A percentile compares a stretch with the other conserved stretches of the same genome.
Conservation (phyloP, 805 yeast genomes). For the Spathaspora hagerdaliae region DNA sequence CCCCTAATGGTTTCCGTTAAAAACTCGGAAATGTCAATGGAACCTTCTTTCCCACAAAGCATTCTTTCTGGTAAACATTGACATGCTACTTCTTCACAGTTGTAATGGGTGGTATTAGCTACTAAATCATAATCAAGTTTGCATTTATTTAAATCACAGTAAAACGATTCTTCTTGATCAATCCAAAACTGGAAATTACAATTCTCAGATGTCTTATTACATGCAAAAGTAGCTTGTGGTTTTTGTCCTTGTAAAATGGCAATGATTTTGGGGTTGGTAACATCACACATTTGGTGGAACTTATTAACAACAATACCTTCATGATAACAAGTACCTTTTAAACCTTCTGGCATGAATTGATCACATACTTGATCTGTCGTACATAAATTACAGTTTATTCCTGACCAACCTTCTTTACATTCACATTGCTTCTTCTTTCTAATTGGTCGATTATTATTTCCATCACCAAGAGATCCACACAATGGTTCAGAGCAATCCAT, state of each 20-base stretch:
- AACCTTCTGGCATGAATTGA: constrained; percentile 79
- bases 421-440: constrained; percentile 58
- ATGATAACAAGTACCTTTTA: constrained; percentile 84
- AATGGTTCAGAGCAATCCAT: constrained; percentile 83
- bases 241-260: constrained; percentile 72
- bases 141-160: constrained; percentile 79
- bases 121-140: constrained; percentile 58
- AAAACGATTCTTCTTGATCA: constrained; percentile 83
- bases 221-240: constrained; percentile 91
- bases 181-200: constrained; percentile 98
- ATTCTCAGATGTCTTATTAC: constrained; percentile 58
- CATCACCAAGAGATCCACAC: constrained; percentile 78
- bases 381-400: constrained; percentile 92
- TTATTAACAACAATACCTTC: constrained; percentile 78
- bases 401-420: constrained; percentile 87
- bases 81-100: constrained; percentile 76
- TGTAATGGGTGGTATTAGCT: constrained; percentile 67
- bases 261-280: constrained; percentile 82
- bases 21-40: constrained; percentile 92
- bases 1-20: constrained; percentile 85
- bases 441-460: constrained; percentile 57
- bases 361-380: constrained; percentile 70
- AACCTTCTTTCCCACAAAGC: constrained; percentile 92
- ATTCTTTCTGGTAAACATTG: constrained; percentile 87
- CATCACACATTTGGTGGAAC: constrained; percentile 90